These are phyloP conservation scores for Lichtheimia hyalospora DNA, from an alignment of 371 early-diverging fungal genomes.

Conservation along the genomic window DNA sequence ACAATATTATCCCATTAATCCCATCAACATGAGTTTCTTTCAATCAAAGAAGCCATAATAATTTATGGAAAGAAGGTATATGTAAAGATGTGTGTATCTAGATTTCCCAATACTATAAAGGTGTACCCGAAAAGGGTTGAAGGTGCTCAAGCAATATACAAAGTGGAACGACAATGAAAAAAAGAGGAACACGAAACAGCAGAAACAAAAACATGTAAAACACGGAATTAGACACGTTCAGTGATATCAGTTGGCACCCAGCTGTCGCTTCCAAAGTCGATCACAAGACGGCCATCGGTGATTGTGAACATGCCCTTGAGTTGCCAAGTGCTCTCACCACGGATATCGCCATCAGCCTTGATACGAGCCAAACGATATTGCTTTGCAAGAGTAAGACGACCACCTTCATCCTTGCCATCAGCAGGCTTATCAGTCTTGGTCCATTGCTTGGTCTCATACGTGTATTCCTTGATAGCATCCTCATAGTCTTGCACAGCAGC, in stretches of 20 bases:
- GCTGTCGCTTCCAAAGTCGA: slow-evolving; percentile 19
- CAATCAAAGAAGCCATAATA: too few species aligned
- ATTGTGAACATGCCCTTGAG: slow-evolving; percentile 22
- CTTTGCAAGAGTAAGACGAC: slow-evolving; percentile 28
- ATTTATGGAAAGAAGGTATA: too few species aligned
- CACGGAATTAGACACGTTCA: slow-evolving; percentile 17
- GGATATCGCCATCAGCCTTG: slow-evolving; percentile 33
- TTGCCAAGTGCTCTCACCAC: slow-evolving; percentile 35
- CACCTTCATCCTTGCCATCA: slow-evolving; percentile 4
- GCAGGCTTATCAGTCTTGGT: slow-evolving; percentile 12
- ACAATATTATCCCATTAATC: too few species aligned
- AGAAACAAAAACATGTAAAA: not conserved
- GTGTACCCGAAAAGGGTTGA: too few species aligned
- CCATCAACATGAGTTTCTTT: too few species aligned
- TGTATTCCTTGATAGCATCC: slow-evolving; percentile 21
- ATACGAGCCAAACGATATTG: slow-evolving; percentile 29
- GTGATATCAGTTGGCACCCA: slow-evolving; percentile 26
- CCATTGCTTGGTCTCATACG: slow-evolving; percentile 30
- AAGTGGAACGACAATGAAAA: too few species aligned
- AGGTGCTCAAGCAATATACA: too few species aligned
- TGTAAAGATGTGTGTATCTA: too few species aligned
- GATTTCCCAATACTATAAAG: too few species aligned
- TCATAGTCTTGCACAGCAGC: slow-evolving; percentile 23
- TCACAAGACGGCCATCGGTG: slow-evolving; percentile 13
- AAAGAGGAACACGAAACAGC: not conserved